Base-by-base conservation (phyloP, 1,139 yeast species). In the Fermentozyma sake region DNA sequence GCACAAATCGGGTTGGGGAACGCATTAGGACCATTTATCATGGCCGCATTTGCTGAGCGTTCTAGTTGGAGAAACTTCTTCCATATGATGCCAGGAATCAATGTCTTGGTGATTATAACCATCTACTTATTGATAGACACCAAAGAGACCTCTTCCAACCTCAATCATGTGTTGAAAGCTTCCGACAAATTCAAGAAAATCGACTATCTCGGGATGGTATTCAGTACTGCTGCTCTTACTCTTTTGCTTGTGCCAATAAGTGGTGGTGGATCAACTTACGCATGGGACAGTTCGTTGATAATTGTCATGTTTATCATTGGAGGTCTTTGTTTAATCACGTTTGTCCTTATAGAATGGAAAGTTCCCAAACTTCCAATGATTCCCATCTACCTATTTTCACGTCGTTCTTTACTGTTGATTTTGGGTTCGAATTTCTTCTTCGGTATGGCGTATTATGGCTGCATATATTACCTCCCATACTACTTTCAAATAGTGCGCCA, bases 301-400 rank as follows among this genome's bases (percentile, higher is more conserved):
- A 45, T 47, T 13, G 44, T 29, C 19, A 42, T 47, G 47, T 44
- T 47, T 16, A 31, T 39, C 1, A 34, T 42, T 5, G 52, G 52
- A 2, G 50, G 49, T 2, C 27, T 38, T 7, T 39, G 48, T 22
- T 27, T 43, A 21, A 20, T 38, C 7, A 36, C 26, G 3, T 46
- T 47, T 23, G 21, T 42, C n/a, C n/a, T 42, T 8, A 35, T 44
- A 5, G 52, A 47, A 26, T 38, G 44, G 35, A 47, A 38, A 18
- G 26, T 46, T 5, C 47, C 52, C 7, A 37, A 39, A 22, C 33
- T 47, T 18, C 52, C 52, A 10, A 45, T 47, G 50, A 44, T 47
- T 14, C 52, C 52, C 12, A 32, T 46, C 15, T 22, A 24, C 5
- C 33, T 44, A 19, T 44, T 47, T 32, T 31, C 32, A 14, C 37